phyloP scores from a whole-genome alignment of 495 filamentous ascomycete genomes.

The Saxophila tyrrhenica region DNA sequence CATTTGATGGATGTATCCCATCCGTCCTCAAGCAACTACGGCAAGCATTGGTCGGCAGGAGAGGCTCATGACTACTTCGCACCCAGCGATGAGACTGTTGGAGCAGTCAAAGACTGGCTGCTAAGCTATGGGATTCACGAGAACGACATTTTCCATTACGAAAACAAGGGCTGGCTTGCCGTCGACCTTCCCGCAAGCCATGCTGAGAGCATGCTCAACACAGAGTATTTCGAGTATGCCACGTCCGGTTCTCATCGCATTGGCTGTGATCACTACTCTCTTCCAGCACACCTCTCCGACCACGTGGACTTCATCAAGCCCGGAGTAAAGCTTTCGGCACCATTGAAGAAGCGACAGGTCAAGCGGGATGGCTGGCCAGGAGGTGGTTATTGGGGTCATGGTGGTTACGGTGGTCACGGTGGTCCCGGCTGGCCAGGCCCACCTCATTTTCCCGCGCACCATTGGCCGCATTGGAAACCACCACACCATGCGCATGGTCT shows the following conservation, averaged over 20 bases:
- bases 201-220: constrained; percentile 13
- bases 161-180: constrained; percentile 16
- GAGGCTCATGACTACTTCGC: too few species aligned
- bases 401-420: background rate
- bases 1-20: constrained; percentile 14
- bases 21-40: constrained; percentile 20
- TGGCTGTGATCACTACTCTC: constrained; percentile 12
- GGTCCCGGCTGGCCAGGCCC: background rate
- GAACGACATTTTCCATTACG: too few species aligned
- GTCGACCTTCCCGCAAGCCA: constrained; percentile 2
- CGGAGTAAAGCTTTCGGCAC: constrained; percentile 5
- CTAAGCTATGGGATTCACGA: background rate
- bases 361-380: background rate
- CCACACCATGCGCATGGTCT: too few species aligned
- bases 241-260: background rate
- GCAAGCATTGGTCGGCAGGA: constrained; percentile 23
- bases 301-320: constrained; percentile 17
- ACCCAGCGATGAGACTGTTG: constrained; percentile 1
- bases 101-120: constrained; percentile 9
- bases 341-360: constrained; percentile 8
- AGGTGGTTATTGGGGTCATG: background rate
- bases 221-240: constrained; percentile 12
- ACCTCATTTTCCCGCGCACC: too few species aligned
- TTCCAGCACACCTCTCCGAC: constrained; percentile 6
- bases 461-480: too few species aligned